phyloP scores from a whole-genome alignment of 257 asterid species.

The Primulina eburnea region DNA sequence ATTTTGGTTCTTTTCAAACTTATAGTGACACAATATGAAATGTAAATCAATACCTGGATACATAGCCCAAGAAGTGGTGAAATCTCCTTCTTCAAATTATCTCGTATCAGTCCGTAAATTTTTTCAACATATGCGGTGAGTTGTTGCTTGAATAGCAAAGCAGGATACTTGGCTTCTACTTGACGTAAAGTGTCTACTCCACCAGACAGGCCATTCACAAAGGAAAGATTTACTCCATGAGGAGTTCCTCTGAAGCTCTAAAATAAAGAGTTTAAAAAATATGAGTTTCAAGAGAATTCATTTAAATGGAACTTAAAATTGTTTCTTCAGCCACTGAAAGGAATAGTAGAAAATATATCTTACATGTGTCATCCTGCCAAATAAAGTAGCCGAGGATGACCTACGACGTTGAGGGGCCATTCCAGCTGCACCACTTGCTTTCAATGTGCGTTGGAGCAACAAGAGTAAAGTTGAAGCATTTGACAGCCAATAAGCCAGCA shows the following conservation, averaged over 20 bases:
- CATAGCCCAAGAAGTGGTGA: conserved; percentile 99
- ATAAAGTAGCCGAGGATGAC: conserved; percentile 80
- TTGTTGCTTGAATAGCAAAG: conserved; percentile 97
- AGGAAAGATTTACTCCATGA: conserved; percentile 73
- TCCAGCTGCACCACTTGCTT: conserved; percentile 94
- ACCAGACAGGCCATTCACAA: conserved; percentile 57
- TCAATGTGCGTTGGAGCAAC: conserved; percentile 93
- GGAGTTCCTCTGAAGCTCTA: conserved; percentile 95
- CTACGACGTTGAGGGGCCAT: conserved; percentile 92
- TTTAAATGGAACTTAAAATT: conserved; percentile 1
- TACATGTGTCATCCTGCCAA: conserved; percentile 94
- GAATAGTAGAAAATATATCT: conserved; percentile 17
- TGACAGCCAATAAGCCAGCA: conserved; percentile 94
- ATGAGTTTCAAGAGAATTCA: conserved; percentile 19
- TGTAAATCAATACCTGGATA: conserved; percentile 61
- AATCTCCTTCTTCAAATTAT: conserved; percentile 94
- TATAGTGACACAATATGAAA: conserved; percentile 18
- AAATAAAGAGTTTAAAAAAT: conserved; percentile 24
- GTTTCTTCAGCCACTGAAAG: conserved; percentile 1
- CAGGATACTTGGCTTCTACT: conserved; percentile 99
- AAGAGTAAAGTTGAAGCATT: conserved; percentile 86
- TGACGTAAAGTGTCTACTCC: conserved; percentile 90
- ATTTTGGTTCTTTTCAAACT: conserved; percentile 10
- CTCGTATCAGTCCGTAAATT: conserved; percentile 97
- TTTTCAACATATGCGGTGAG: conserved; percentile 98